Evolutionary conservation across 2,329 filamentous ascomycete genomes (phyloP), one percentile per base, ranked within the genome.

Genomic region (Alternaria triticina): DNA sequence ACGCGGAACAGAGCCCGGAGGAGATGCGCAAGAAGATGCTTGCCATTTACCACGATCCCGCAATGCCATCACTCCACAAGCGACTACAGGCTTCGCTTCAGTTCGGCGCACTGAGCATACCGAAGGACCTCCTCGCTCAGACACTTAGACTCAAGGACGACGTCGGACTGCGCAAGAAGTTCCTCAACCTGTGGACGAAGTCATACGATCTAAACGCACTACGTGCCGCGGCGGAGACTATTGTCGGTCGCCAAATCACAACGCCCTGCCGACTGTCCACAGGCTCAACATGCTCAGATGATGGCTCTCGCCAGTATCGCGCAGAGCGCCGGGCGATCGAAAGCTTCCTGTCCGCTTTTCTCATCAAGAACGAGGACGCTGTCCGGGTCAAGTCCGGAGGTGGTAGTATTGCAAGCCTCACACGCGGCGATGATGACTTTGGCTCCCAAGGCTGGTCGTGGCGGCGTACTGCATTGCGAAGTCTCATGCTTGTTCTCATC

Each of bases 311-410:
- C 27, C 66, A 74, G 57, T 71, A 68, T 55, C 77, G 79, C n/a
- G 69, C 76, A 3, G 72, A 82, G 62, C 80, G 79, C 63, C 81
- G 82, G 66, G 79, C 80, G 7, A 70, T 88, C 57, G 84, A 85
- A 68, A 75, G 74, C 4, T 89, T 88, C 71, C 74, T 89, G 20
- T 84, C 87, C 45, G 81, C 82, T 0, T 89, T 89, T 70, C 74
- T 90, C 56, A 82, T 90, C 57, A 83, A 82, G 28, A 87, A 88
- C 61, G 84, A 88, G 67, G 88, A 89, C 72, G 81, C 84, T n/a
- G 76, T 82, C 10, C 74, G 78, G 6, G 68, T 79, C 23, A 80
- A 81, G 59, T 69, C 65, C 25, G 80, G 79, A 25, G 71, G 73
- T 9, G 79, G 78, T 9, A 79, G 76, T 61, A 81, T 81, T 63